These are phyloP conservation scores for Daldinia caldariorum DNA, from an alignment of 495 filamentous ascomycete species.

Conservation along the genomic window DNA sequence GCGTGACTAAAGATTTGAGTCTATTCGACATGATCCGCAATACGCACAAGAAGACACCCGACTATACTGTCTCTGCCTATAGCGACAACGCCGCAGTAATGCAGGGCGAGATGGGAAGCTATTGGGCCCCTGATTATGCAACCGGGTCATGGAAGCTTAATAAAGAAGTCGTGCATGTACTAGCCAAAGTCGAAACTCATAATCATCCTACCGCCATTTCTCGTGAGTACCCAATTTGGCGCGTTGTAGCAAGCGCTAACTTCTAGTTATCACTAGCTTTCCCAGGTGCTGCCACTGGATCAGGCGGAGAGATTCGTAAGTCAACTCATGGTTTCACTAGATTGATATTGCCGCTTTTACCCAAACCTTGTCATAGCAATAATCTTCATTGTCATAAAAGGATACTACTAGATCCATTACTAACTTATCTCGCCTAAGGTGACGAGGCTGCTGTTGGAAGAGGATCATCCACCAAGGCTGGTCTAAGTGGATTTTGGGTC, in stretches of 20 bases:
- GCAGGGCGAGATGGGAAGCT: slow-evolving; percentile 75
- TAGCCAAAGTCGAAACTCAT: slow-evolving; percentile 97
- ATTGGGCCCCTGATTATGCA: slow-evolving; percentile 86
- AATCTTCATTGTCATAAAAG: slow-evolving; percentile 1
- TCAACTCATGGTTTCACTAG: not conserved
- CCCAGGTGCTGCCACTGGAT: slow-evolving; percentile 90
- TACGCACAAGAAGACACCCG: slow-evolving; percentile 81
- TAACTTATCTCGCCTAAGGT: slow-evolving; percentile 20
- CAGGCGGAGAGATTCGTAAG: slow-evolving; percentile 86
- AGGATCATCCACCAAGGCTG: slow-evolving; percentile 93
- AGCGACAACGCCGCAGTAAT: slow-evolving; percentile 97
- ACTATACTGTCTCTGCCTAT: slow-evolving; percentile 90
- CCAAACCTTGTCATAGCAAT: not conserved
- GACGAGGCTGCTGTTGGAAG: slow-evolving; percentile 95
- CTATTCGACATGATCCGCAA: slow-evolving; percentile 96
- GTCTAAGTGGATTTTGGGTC: slow-evolving; percentile 90
- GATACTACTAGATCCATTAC: not conserved
- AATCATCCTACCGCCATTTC: slow-evolving; percentile 98
- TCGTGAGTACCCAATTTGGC: slow-evolving; percentile 46
- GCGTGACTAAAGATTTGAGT: slow-evolving; percentile 75
- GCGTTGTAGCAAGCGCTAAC: slow-evolving; percentile 10
- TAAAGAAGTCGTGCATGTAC: slow-evolving; percentile 86
- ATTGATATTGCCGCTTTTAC: not conserved
- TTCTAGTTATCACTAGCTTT: slow-evolving; percentile 47
- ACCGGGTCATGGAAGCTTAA: slow-evolving; percentile 87